Evolutionary conservation across 75 land plant genomes (phyloP), one percentile per base, ranked within the genome.

Genomic region (Selaginella tamariscina): DNA sequence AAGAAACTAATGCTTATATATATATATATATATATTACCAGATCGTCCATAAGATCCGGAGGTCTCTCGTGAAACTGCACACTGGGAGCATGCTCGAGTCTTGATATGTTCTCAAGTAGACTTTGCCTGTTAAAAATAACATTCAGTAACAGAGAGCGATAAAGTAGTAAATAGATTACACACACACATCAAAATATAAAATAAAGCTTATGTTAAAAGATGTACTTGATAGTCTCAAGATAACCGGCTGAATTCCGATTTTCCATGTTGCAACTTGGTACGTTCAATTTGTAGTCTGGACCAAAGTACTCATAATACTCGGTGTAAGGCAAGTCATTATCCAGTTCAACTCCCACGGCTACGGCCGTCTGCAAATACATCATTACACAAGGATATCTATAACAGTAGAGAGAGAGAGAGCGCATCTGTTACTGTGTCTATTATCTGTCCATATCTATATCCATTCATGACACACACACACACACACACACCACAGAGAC

Each of bases 271-370:
- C 79, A 71, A 69, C 88, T 83, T 64, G 85, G 73, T 67, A 87
- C 74, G 56, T 87, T 87, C 54, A 87, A 85, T 26, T 78, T 78
- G 54, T 87, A 85, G 68, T 87, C 91, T 55, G 91, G 91, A 20
- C 91, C 91, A 78, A 85, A 87, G 55, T 85, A 85, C 72, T 87
- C 91, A 72, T 76, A 85, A 73, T 87, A 85, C 31, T 85, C 91
- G 71, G 82, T 72, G 59, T 75, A 68, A 5, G 91, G 91, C 80
- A 87, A 65, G 27, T 85, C 82, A 69, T 87, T 80, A 56, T 85
- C 88, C 32, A 83, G 69, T 30, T 87, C 91, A 13, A 82, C 77
- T 32, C 88, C 91, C 69, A 85, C 74, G 57, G 91, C 91, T 54
- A 87, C 91, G 26, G 77, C 91, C 30, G 91, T 85, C 91, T 87